These are phyloP conservation scores for Carex cristatella DNA, from an alignment of 176 grass and related monocot genomes.

Conservation along the genomic window DNA sequence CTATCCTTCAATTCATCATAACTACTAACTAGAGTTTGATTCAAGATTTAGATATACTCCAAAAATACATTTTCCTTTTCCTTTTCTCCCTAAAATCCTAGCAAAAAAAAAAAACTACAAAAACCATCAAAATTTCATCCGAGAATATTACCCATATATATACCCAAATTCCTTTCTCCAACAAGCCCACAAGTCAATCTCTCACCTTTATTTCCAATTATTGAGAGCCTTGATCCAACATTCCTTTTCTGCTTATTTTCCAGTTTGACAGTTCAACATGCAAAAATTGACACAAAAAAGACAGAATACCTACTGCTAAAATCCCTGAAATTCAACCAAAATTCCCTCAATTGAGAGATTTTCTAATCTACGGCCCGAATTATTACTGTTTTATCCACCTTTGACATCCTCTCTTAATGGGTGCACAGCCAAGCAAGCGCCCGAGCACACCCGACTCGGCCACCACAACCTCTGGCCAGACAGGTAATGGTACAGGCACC, in stretches of 20 bases:
- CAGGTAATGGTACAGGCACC: background rate
- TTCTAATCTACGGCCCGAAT: background rate
- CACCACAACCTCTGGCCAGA: background rate
- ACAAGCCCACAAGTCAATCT: background rate
- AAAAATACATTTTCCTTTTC: constrained; percentile 4
- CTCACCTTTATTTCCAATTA: background rate
- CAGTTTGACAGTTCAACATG: background rate
- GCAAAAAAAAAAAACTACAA: background rate
- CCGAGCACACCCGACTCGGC: background rate
- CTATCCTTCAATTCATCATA: constrained; percentile 26
- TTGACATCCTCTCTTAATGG: constrained; percentile 21
- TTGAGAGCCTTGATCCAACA: constrained; percentile 9
- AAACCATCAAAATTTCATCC: background rate
- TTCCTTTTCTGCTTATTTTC: constrained; percentile 3
- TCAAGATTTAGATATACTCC: constrained; percentile 4
- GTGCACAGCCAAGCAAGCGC: constrained; percentile 20
- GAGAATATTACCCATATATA: background rate
- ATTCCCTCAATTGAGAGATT: background rate
- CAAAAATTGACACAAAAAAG: constrained; percentile 1
- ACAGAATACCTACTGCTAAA: background rate
- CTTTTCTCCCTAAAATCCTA: background rate
- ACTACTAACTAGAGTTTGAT: background rate
- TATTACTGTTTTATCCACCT: background rate
- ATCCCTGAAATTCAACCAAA: background rate
- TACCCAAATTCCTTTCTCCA: background rate